phyloP scores from a whole-genome alignment of 345 rosid species.

The Sisymbrium altissimum region DNA sequence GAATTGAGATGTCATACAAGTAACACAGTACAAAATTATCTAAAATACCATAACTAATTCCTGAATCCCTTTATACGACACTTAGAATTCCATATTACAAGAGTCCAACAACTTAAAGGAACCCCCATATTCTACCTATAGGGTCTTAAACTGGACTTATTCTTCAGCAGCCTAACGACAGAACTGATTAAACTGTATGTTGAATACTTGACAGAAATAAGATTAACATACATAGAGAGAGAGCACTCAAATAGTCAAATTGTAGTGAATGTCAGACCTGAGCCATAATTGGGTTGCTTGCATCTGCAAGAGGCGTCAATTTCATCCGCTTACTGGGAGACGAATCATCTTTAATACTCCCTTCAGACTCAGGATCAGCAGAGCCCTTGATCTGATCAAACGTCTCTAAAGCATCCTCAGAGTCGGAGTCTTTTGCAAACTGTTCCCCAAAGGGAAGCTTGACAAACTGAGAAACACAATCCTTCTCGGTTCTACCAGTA shows the following conservation, averaged over 20 bases:
- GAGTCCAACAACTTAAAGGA: neutral
- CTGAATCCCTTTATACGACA: no score
- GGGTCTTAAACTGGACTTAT: no score
- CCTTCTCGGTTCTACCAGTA: slow-evolving; percentile 79
- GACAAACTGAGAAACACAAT: slow-evolving; percentile 71
- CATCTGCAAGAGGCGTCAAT: slow-evolving; percentile 85
- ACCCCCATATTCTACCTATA: neutral
- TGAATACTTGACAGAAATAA: neutral
- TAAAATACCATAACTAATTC: neutral
- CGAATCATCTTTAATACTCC: slow-evolving; percentile 28
- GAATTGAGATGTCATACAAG: no score
- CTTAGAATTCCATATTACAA: neutral
- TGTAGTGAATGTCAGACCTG: slow-evolving; percentile 50
- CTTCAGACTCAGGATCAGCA: slow-evolving; percentile 36
- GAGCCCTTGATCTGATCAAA: slow-evolving; percentile 33
- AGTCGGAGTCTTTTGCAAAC: slow-evolving; percentile 41
- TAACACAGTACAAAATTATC: neutral
- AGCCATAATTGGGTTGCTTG: slow-evolving; percentile 98
- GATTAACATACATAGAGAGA: neutral
- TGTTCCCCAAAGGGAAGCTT: slow-evolving; percentile 91
- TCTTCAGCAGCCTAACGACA: neutral
- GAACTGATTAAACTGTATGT: no score
- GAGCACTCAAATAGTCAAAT: neutral
- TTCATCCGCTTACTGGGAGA: slow-evolving; percentile 53
- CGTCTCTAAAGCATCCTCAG: slow-evolving; percentile 41